Percentiles rank a stretch among this genome's conserved stretches.
Conservation (phyloP, 1,284 basidiomycete genomes). For the Amylostereum chailletii region DNA sequence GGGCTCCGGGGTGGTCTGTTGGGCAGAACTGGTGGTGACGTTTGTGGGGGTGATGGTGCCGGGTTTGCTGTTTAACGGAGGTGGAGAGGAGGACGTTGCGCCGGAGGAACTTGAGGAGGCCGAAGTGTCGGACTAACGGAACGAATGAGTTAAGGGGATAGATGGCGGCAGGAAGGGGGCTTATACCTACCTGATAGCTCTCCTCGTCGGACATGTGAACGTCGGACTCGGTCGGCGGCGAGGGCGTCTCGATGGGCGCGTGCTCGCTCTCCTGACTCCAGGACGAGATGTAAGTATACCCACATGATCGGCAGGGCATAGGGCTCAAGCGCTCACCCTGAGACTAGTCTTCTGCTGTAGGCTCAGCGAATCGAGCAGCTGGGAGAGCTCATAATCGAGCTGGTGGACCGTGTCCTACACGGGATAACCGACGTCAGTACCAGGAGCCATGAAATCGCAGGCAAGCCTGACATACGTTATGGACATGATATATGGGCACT, state of each 20-base stretch:
- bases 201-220: constrained; percentile 12
- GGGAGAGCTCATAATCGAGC: constrained; percentile 13
- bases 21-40: constrained; percentile 11
- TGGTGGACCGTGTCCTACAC: background rate
- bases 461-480: background rate
- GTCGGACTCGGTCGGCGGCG: constrained; percentile 8
- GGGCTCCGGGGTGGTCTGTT: constrained; percentile 13
- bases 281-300: constrained; percentile 3
- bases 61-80: background rate
- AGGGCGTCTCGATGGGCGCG: constrained; percentile 4
- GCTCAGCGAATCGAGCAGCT: constrained; percentile 13
- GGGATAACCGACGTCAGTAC: constrained; percentile 7
- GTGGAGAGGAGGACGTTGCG: constrained; percentile 15
- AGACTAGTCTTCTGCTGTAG: constrained; percentile 9
- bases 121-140: constrained; percentile 32
- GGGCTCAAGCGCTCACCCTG: constrained; percentile 4
- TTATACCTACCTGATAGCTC: constrained; percentile 9
- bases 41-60: no score
- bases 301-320: no score
- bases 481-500: constrained; percentile 6
- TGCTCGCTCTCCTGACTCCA: constrained; percentile 12
- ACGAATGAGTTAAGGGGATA: background rate
- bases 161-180: background rate
- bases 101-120: constrained; percentile 35
- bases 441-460: constrained; percentile 1